A percentile compares a stretch with the other conserved stretches of the same genome.
Evolutionary conservation across 306 rosid genomes (phyloP).

Genomic region (Citrullus mucosospermus): DNA sequence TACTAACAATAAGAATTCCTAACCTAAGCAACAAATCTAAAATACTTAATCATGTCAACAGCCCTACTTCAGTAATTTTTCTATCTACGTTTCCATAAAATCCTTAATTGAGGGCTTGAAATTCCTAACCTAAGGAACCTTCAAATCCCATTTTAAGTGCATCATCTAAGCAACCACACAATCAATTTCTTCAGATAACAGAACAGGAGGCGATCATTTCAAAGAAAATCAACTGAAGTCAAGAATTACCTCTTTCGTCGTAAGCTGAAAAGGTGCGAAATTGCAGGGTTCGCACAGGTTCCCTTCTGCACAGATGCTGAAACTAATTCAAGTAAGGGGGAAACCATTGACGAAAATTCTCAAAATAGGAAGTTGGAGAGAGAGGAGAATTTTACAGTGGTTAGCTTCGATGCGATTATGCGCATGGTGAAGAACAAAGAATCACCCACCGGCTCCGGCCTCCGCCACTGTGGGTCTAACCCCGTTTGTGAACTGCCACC

Average conservation of each 20-base stretch:
- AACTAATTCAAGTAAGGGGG: neutral
- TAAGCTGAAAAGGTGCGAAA: slow-evolving; percentile 41
- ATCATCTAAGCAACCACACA: neutral
- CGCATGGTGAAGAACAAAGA: slow-evolving; percentile 33
- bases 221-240: neutral
- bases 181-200: neutral
- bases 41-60: neutral
- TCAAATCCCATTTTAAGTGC: neutral
- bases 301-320: slow-evolving; percentile 48
- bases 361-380: neutral
- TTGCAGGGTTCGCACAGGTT: slow-evolving; percentile 20
- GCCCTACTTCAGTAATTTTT: neutral
- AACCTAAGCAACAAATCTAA: neutral
- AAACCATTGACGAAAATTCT: neutral
- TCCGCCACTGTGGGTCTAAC: too few species aligned
- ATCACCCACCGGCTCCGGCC: neutral
- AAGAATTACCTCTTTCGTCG: slow-evolving; percentile 32
- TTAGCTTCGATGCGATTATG: slow-evolving; percentile 29
- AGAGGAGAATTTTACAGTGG: slow-evolving; percentile 20
- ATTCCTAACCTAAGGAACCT: neutral
- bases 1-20: neutral
- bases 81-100: neutral
- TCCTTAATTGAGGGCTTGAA: neutral
- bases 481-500: neutral
- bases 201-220: neutral